Percentiles rank a stretch among this genome's conserved stretches.
These are phyloP conservation scores for Elsinoe australis DNA, from an alignment of 2,329 filamentous ascomycete species.

Conservation along the genomic window DNA sequence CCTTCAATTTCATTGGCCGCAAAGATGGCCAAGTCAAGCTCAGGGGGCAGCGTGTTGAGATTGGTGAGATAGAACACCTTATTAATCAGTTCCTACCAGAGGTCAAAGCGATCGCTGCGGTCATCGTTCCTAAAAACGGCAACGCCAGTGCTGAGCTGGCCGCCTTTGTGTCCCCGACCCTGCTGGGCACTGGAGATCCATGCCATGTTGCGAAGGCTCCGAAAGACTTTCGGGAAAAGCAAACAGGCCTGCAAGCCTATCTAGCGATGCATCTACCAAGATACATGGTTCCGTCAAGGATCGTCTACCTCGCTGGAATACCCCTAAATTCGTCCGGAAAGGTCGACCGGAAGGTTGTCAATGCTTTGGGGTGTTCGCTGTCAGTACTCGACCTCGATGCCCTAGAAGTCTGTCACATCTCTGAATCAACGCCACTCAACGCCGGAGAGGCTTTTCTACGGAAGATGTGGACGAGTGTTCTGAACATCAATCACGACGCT, in stretches of 20 bases:
- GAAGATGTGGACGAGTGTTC: slow-evolving; percentile 43
- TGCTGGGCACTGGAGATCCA: not conserved
- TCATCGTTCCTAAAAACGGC: not conserved
- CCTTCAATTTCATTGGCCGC: not conserved
- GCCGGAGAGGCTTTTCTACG: slow-evolving; percentile 49
- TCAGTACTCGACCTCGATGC: not conserved
- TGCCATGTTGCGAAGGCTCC: not conserved
- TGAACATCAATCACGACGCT: slow-evolving; percentile 32
- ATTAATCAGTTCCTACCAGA: slow-evolving; percentile 38
- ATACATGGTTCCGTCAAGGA: slow-evolving; percentile 88
- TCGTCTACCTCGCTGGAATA: slow-evolving; percentile 62
- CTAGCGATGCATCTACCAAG: slow-evolving; percentile 53
- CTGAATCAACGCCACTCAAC: slow-evolving; percentile 38
- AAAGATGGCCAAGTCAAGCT: slow-evolving; percentile 16
- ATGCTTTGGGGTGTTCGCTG: not conserved
- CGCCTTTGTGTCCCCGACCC: not conserved
- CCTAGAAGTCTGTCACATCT: not conserved
- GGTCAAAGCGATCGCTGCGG: slow-evolving; percentile 21
- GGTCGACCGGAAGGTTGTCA: slow-evolving; percentile 30
- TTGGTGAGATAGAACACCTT: slow-evolving; percentile 26
- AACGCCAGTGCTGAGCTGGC: not conserved
- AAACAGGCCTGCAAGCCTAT: slow-evolving; percentile 56
- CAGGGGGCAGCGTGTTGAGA: slow-evolving; percentile 14
- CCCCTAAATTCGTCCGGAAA: slow-evolving; percentile 61
- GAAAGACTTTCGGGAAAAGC: slow-evolving; percentile 25